phyloP scores from a whole-genome alignment of 352 stramenopile genomes.

The Phytopythium vexans region DNA sequence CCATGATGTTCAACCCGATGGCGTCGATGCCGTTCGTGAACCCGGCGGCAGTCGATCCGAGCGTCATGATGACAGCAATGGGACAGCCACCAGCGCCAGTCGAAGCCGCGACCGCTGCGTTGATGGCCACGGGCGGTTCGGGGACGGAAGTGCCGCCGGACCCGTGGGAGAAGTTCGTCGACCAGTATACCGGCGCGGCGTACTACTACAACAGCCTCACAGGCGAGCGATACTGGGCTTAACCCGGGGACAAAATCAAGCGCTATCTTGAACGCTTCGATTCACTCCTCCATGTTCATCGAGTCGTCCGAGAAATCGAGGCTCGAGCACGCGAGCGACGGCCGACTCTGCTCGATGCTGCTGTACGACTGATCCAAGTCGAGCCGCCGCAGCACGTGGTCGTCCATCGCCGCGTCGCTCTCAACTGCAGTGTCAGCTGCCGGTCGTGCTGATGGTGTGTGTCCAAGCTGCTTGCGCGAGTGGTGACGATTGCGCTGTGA shows the following conservation, averaged over 20 bases:
- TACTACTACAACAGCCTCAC: slow-evolving; percentile 91
- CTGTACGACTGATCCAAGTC: slow-evolving; percentile 66
- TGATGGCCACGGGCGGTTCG: slow-evolving; percentile 55
- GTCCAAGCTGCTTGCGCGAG: neutral
- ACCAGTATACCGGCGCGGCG: slow-evolving; percentile 78
- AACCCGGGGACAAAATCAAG: slow-evolving; percentile 4
- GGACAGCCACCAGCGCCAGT: slow-evolving; percentile 1
- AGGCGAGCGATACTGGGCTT: slow-evolving; percentile 83
- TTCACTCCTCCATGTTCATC: slow-evolving; percentile 63
- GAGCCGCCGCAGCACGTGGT: slow-evolving; percentile 32
- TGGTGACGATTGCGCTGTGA: neutral
- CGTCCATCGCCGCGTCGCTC: slow-evolving; percentile 11
- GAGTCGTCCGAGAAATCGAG: slow-evolving; percentile 76
- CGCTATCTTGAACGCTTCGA: slow-evolving; percentile 2
- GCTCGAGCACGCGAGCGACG: slow-evolving; percentile 52
- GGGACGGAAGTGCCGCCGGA: slow-evolving; percentile 33
- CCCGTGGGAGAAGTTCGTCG: slow-evolving; percentile 84
- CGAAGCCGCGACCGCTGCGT: slow-evolving; percentile 12
- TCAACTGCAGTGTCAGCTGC: slow-evolving; percentile 2
- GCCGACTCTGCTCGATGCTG: slow-evolving; percentile 63
- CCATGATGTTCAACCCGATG: slow-evolving; percentile 54
- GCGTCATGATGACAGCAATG: slow-evolving; percentile 23
- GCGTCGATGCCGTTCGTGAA: slow-evolving; percentile 39
- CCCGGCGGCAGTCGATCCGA: slow-evolving; percentile 6
- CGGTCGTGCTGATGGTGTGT: slow-evolving; percentile 1